A percentile compares a stretch with the other conserved stretches of the same genome.
These are phyloP conservation scores for Cladosporium sphaerospermum DNA, from an alignment of 2,329 filamentous ascomycete genomes.

Conservation along the genomic window DNA sequence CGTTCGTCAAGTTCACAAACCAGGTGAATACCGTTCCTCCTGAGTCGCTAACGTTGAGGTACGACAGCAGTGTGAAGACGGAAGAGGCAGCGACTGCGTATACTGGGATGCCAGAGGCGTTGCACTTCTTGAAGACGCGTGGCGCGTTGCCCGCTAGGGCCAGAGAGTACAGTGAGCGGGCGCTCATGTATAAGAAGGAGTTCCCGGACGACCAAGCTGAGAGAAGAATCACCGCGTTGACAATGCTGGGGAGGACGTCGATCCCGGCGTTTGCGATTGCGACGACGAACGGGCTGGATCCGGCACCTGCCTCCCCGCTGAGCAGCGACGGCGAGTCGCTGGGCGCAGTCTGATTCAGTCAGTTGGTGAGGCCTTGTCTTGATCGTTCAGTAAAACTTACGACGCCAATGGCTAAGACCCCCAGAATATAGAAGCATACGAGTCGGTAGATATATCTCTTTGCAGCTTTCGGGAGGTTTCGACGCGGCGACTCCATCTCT, in stretches of 20 bases:
- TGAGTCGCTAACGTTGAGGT: constrained; percentile 44
- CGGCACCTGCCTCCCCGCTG: constrained; percentile 26
- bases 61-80: constrained; percentile 32
- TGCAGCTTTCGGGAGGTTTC: constrained; percentile 54
- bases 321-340: constrained; percentile 18
- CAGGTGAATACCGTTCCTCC: constrained; percentile 64
- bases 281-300: constrained; percentile 50
- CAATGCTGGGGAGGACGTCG: constrained; percentile 52
- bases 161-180: constrained; percentile 47
- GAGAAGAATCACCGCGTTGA: constrained; percentile 62
- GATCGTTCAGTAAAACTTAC: constrained; percentile 29
- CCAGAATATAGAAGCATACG: constrained; percentile 56
- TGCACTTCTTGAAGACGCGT: constrained; percentile 38
- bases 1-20: constrained; percentile 66
- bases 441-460: constrained; percentile 57
- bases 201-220: constrained; percentile 56
- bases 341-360: not conserved
- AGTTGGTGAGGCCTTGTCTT: not conserved
- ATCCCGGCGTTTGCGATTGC: constrained; percentile 56
- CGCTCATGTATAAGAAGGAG: constrained; percentile 47
- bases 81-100: constrained; percentile 33
- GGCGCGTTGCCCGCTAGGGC: constrained; percentile 62
- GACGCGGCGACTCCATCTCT: constrained; percentile 53
- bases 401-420: constrained; percentile 54
- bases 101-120: constrained; percentile 13